These are phyloP conservation scores for Pythium sp. DNA, from an alignment of 352 stramenopile species.

Conservation along the genomic window DNA sequence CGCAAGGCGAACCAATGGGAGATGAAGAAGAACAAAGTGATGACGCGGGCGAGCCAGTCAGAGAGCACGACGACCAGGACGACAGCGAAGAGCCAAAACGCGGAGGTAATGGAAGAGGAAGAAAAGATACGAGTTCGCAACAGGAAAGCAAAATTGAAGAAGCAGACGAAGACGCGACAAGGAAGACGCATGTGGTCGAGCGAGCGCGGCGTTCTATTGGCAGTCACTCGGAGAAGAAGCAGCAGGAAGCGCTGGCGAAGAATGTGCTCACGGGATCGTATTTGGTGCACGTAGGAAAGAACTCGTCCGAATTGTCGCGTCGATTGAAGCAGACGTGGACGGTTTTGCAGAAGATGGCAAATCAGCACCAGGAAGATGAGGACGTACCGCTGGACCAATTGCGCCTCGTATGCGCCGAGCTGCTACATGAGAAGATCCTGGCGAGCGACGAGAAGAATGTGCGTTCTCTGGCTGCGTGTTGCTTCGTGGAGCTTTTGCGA, in stretches of 20 bases:
- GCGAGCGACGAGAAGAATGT: conserved; percentile 49
- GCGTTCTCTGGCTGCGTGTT: conserved; percentile 62
- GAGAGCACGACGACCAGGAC: background rate
- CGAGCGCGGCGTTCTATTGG: conserved; percentile 2
- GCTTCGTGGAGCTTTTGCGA: conserved; percentile 69
- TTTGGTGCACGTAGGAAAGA: conserved; percentile 28
- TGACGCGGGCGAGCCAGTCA: background rate
- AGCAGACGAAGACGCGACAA: background rate
- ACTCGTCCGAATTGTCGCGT: conserved; percentile 39
- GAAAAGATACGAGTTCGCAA: background rate
- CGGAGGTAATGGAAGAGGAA: background rate
- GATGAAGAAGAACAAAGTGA: background rate
- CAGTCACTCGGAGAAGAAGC: conserved; percentile 10
- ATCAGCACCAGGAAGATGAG: conserved; percentile 42
- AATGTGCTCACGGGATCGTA: conserved; percentile 20
- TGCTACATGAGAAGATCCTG: conserved; percentile 53
- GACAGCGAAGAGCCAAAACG: background rate
- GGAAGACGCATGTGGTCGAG: background rate
- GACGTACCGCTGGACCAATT: conserved; percentile 35
- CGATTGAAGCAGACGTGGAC: conserved; percentile 54
- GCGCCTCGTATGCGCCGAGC: conserved; percentile 44
- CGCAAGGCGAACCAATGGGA: background rate
- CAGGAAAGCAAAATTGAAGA: background rate
- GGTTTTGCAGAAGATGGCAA: conserved; percentile 37
- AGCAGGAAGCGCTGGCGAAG: conserved; percentile 2